These are phyloP conservation scores for Purpureocillium lavendulum DNA, from an alignment of 2,329 filamentous ascomycete species.

Conservation along the genomic window DNA sequence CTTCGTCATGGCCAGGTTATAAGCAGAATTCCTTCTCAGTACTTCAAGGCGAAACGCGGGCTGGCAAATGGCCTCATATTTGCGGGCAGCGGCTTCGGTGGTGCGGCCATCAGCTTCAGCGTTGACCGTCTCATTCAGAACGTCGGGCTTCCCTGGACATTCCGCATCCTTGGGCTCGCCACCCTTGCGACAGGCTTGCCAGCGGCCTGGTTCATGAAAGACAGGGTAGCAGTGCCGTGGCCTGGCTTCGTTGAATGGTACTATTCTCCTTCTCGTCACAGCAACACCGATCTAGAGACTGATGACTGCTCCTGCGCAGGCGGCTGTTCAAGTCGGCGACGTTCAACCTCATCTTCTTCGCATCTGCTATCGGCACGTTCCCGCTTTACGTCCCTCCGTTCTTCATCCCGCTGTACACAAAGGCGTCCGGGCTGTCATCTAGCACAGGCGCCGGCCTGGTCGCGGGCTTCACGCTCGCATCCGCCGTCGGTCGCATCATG, in stretches of 20 bases:
- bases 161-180: conserved; percentile 39
- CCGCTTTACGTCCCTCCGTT: conserved; percentile 53
- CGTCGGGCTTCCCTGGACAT: conserved; percentile 37
- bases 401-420: conserved; percentile 49
- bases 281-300: conserved; percentile 3
- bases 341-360: conserved; percentile 44
- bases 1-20: conserved; percentile 15
- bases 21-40: conserved; percentile 38
- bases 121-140: conserved; percentile 31
- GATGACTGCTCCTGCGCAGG: conserved; percentile 19
- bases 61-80: conserved; percentile 42
- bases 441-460: conserved; percentile 47
- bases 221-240: conserved; percentile 23
- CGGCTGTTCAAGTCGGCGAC: conserved; percentile 40
- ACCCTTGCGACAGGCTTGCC: conserved; percentile 43
- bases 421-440: conserved; percentile 44
- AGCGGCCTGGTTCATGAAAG: conserved; percentile 40
- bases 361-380: conserved; percentile 48
- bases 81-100: conserved; percentile 41
- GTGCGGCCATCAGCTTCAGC: conserved; percentile 34
- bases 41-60: conserved; percentile 39
- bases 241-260: conserved; percentile 40
- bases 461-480: conserved; percentile 53
- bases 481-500: conserved; percentile 46
- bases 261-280: no score